Evolutionary conservation across 2,329 filamentous ascomycete genomes (phyloP).

Genomic region (Canariomyces notabilis): DNA sequence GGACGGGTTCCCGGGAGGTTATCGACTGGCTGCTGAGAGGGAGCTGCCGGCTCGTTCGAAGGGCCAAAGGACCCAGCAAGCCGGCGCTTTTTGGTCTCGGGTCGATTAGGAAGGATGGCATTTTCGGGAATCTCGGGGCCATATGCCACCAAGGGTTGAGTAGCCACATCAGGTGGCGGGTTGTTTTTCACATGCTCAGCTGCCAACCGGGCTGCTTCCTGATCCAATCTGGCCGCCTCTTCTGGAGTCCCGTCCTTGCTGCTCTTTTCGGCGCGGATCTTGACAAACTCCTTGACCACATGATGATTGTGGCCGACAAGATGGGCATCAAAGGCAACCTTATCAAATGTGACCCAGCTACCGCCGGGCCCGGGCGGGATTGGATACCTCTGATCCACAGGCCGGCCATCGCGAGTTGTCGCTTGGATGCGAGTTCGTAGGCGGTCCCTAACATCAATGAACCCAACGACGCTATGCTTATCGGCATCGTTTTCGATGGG

Average conservation of each 20-base stretch:
- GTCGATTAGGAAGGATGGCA: conserved; percentile 29
- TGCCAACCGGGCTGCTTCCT: conserved; percentile 43
- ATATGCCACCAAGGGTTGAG: conserved; percentile 44
- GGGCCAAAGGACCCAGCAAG: conserved; percentile 27
- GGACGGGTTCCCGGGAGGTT: conserved; percentile 49
- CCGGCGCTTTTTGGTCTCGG: conserved; percentile 46
- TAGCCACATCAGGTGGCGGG: conserved; percentile 39
- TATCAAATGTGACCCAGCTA: conserved; percentile 60
- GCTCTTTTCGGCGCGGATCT: conserved; percentile 41
- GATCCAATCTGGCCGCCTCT: conserved; percentile 36
- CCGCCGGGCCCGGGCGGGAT: conserved; percentile 55
- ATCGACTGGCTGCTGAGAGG: conserved; percentile 28
- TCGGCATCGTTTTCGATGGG: conserved; percentile 41
- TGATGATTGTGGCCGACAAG: conserved; percentile 51
- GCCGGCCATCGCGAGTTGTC: conserved; percentile 43
- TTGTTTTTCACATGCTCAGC: conserved; percentile 40
- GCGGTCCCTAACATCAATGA: conserved; percentile 57
- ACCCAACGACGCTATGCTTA: conserved; percentile 57
- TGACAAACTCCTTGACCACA: conserved; percentile 59
- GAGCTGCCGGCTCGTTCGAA: conserved; percentile 4
- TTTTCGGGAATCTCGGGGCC: conserved; percentile 45
- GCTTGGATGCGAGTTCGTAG: conserved; percentile 55
- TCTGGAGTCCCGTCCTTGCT: conserved; percentile 34
- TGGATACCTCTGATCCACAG: conserved; percentile 42
- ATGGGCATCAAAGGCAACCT: conserved; percentile 54